Evolutionary conservation across 345 rosid species (phyloP), one percentile per base, ranked within the genome.

Genomic region (Leavenworthia alabamica): DNA sequence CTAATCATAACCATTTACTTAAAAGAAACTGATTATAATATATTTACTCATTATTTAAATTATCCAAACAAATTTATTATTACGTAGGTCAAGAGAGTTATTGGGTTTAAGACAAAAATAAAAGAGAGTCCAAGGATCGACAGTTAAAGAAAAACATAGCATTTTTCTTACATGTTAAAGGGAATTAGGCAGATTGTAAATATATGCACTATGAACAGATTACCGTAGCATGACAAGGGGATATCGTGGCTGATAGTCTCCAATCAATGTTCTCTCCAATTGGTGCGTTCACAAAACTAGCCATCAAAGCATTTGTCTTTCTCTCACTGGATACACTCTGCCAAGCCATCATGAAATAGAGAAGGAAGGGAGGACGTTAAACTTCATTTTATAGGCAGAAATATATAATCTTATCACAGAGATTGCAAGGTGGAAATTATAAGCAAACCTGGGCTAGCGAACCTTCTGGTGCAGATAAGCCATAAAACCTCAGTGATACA

Each of bases 141-240:
- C n/a, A n/a, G n/a, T n/a, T n/a, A n/a, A n/a, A n/a, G n/a, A n/a
- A n/a, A n/a, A n/a, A n/a, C n/a, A n/a, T n/a, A n/a, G n/a, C n/a
- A n/a, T n/a, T n/a, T n/a, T n/a, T n/a, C n/a, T n/a, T n/a, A n/a
- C n/a, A n/a, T n/a, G n/a, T n/a, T n/a, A n/a, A n/a, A n/a, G n/a
- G n/a, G n/a, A n/a, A n/a, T 58, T 37, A 52, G 33, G 53, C 62
- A 65, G 56, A 60, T 42, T 10, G 8, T 33, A 51, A 16, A 44
- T n/a, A n/a, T n/a, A n/a, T n/a, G n/a, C n/a, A n/a, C n/a, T 39
- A 73, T 55, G 60, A 59, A 75, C 51, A 70, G 69, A 79, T 79
- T 76, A 93, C 99, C 89, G 91, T 93, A 59, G 85, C 89, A 79
- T 93, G 94, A 75, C 97, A 93, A 49, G 99, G 99, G 56, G 99